Evolutionary conservation across 176 grass and related monocot species (phyloP).

Genomic region (Miscanthus lutarioriparius): DNA sequence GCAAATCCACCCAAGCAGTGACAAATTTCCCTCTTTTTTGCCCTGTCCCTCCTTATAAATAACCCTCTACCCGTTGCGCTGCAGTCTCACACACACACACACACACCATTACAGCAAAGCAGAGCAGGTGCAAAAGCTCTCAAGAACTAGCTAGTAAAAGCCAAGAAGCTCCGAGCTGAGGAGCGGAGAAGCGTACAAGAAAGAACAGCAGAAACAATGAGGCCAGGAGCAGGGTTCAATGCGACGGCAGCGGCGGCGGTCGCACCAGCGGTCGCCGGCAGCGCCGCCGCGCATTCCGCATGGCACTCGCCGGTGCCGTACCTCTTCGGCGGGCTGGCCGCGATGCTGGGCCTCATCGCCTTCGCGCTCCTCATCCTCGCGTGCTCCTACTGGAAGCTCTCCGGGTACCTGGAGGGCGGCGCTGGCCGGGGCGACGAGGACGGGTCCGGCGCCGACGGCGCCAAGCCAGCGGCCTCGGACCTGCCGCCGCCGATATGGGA

Average conservation of each 20-base stretch:
- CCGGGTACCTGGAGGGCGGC: slow-evolving; percentile 62
- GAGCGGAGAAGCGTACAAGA: not conserved
- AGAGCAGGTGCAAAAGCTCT: slow-evolving; percentile 12
- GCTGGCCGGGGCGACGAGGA: slow-evolving; percentile 24
- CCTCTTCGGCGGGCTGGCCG: slow-evolving; percentile 86
- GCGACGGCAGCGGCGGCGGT: slow-evolving; percentile 44
- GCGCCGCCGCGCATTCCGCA: slow-evolving; percentile 52
- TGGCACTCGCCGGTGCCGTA: slow-evolving; percentile 99
- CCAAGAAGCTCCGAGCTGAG: not conserved
- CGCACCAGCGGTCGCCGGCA: slow-evolving; percentile 3
- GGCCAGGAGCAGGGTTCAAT: slow-evolving; percentile 69
- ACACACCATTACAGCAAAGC: slow-evolving; percentile 28
- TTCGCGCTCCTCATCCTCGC: slow-evolving; percentile 92
- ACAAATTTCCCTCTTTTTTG: slow-evolving; percentile 22
- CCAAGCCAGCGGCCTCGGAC: slow-evolving; percentile 40
- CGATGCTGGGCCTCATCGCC: slow-evolving; percentile 91
- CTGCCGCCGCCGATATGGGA: slow-evolving; percentile 50
- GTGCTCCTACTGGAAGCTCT: slow-evolving; percentile 96
- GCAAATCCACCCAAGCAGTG: slow-evolving; percentile 35
- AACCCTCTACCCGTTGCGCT: slow-evolving; percentile 26
- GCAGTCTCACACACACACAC: slow-evolving; percentile 22
- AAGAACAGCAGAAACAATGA: slow-evolving; percentile 54
- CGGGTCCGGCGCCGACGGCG: not conserved
- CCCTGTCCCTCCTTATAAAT: slow-evolving; percentile 59
- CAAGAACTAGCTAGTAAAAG: not conserved